Base-by-base conservation (phyloP, 139 green algal genomes). In the Astrephomene gubernaculifera region DNA sequence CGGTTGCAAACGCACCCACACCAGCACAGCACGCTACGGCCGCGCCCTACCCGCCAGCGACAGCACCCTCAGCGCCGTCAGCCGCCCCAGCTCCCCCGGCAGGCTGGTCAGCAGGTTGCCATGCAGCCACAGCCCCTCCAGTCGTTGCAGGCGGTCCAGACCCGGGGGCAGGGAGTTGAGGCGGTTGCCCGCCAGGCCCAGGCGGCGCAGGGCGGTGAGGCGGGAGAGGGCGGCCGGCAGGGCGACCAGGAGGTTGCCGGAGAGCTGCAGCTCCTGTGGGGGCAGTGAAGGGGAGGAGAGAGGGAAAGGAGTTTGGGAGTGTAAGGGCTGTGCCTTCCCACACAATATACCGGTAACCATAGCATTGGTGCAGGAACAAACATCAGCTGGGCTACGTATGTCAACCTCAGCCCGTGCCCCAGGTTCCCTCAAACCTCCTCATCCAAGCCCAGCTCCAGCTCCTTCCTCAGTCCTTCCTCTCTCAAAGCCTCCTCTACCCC, bases 231-330 rank as follows among this genome's bases (percentile, higher is more conserved):
- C 61, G 9, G 88, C 87, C 0, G 95, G 94, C 57, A 97, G 79
- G 6, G n/a, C 21, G 7, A 33, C 45, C 5, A 96, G 72, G 54
- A 80, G 75, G 87, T 96, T 96, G 72, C 93, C 94, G 1, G 90
- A 85, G 9, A 97, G 65, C 17, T 90, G 93, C 81, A 97, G 90
- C 64, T 97, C 93, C 89, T 94, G 83, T 2, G 29, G n/a, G 27
- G 10, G 39, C 21, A 43, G 17, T 41, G 2, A 63, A 19, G 10
- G 36, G 29, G 41, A 27, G 57, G 6, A 65, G 24, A 57, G 49
- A 57, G 49, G 49, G 49, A 57, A n/a, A n/a, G n/a, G n/a, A n/a
- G n/a, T n/a, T n/a, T n/a, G n/a, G n/a, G n/a, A n/a, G n/a, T n/a
- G n/a, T n/a, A n/a, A n/a, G n/a, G n/a, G n/a, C n/a, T n/a, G n/a